These are phyloP conservation scores for Marasmius sp. DNA, from an alignment of 1,284 basidiomycete species.

Conservation along the genomic window DNA sequence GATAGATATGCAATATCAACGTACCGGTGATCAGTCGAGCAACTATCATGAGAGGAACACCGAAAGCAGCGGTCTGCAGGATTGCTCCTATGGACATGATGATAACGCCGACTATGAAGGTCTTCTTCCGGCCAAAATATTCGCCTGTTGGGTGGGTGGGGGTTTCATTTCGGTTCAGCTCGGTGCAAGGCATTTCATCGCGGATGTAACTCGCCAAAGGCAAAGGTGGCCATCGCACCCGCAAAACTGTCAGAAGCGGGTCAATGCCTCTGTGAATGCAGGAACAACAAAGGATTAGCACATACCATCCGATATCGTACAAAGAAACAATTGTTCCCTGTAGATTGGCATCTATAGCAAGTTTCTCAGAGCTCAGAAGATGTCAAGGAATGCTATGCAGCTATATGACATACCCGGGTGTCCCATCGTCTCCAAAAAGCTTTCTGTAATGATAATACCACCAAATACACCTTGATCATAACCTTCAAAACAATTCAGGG, in stretches of 20 bases:
- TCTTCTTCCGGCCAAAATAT: conserved; percentile 46
- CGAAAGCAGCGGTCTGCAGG: conserved; percentile 46
- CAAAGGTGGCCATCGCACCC: conserved; percentile 48
- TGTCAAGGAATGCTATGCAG: not conserved
- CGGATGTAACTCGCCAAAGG: conserved; percentile 30
- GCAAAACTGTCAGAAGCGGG: not conserved
- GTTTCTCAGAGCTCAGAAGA: conserved; percentile 37
- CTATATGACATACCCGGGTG: conserved; percentile 35
- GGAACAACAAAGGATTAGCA: not conserved
- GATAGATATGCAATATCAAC: conserved; percentile 7
- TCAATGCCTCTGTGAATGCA: not conserved
- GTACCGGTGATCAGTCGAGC: conserved; percentile 48
- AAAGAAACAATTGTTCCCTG: conserved; percentile 47
- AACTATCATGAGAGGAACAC: conserved; percentile 49
- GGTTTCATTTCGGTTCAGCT: not conserved
- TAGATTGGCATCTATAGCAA: conserved; percentile 38
- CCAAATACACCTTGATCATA: conserved; percentile 52
- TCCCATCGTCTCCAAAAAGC: conserved; percentile 44
- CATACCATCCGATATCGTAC: conserved; percentile 47
- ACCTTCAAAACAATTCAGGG: conserved; percentile 24
- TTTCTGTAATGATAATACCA: conserved; percentile 45
- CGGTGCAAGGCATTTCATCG: not conserved
- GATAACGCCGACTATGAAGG: conserved; percentile 43
- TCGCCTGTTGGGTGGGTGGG: conserved; percentile 34
- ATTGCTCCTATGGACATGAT: conserved; percentile 56